Evolutionary conservation across 768 basidiomycete genomes (phyloP).

Genomic region (Leccinum pellstonianum): DNA sequence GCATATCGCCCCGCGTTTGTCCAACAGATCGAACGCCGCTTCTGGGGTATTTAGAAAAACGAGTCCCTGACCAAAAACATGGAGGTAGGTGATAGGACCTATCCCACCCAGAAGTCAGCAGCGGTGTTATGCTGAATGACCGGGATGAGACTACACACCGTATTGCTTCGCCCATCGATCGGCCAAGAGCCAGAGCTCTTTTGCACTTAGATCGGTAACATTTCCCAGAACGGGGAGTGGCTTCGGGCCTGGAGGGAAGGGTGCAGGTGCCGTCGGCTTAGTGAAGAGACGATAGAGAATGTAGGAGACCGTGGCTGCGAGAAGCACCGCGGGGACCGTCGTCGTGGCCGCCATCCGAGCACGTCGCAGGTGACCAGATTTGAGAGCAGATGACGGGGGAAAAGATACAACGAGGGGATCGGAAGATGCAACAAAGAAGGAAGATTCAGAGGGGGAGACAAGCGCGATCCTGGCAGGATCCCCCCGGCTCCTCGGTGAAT

Average conservation of each 20-base stretch:
- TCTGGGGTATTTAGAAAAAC: constrained; percentile 65
- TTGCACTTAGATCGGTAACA: constrained; percentile 53
- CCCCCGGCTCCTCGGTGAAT: not conserved
- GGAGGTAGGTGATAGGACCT: constrained; percentile 64
- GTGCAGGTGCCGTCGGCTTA: constrained; percentile 28
- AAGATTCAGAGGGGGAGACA: constrained; percentile 8
- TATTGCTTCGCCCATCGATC: constrained; percentile 60
- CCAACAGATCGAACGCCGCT: constrained; percentile 61
- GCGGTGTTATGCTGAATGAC: not conserved
- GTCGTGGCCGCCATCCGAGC: constrained; percentile 14
- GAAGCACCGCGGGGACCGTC: constrained; percentile 21
- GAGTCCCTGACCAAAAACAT: constrained; percentile 63
- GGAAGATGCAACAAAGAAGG: constrained; percentile 23
- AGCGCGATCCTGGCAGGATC: not conserved
- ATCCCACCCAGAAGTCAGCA: not conserved
- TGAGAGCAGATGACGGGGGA: not conserved
- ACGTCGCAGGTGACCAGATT: not conserved
- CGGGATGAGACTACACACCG: constrained; percentile 42
- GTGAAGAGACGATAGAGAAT: constrained; percentile 17
- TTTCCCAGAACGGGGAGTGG: constrained; percentile 68
- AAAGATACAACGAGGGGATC: constrained; percentile 8
- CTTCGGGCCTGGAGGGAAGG: constrained; percentile 66
- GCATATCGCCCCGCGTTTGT: constrained; percentile 69
- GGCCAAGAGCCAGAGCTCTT: constrained; percentile 66
- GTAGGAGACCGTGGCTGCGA: constrained; percentile 17